A percentile compares a stretch with the other conserved stretches of the same genome.
Evolutionary conservation across 768 basidiomycete species (phyloP).

Genomic region (Calocybe gangraenosa): DNA sequence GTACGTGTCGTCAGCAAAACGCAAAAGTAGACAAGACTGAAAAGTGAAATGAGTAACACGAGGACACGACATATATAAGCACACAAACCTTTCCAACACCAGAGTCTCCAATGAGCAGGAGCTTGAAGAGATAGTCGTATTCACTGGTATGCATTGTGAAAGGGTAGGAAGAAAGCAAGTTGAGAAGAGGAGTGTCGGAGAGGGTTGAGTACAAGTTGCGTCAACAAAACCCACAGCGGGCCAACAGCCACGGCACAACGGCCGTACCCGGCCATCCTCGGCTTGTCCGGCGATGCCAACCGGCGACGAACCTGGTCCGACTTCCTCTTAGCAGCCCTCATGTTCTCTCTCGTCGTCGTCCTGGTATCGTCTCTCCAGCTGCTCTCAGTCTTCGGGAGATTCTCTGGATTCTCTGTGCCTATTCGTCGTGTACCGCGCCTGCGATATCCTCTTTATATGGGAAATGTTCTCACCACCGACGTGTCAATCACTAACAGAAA

Average conservation of each 20-base stretch:
- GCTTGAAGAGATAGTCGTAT: conserved; percentile 96
- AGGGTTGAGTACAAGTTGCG: conserved; percentile 25
- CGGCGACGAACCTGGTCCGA: neutral
- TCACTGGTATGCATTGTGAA: conserved; percentile 78
- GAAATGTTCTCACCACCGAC: conserved; percentile 17
- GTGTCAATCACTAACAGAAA: conserved; percentile 24
- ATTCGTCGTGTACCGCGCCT: conserved; percentile 10
- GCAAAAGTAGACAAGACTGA: conserved; percentile 87
- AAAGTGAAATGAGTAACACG: conserved; percentile 20
- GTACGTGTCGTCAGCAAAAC: conserved; percentile 95
- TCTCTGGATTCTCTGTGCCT: conserved; percentile 11
- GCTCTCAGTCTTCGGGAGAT: neutral
- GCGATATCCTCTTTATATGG: neutral
- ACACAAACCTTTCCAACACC: conserved; percentile 85
- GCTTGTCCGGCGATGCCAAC: conserved; percentile 12
- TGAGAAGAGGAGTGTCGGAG: conserved; percentile 26
- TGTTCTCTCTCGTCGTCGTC: conserved; percentile 1
- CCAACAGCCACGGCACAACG: conserved; percentile 16
- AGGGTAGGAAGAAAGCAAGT: conserved; percentile 20
- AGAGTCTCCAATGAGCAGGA: conserved; percentile 91
- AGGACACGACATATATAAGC: conserved; percentile 3
- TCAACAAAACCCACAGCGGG: conserved; percentile 7
- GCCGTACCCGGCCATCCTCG: conserved; percentile 15
- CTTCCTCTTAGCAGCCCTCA: neutral
- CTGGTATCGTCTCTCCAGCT: neutral